Conservation (phyloP, 306 rosid species). For the Abrus pulchellus region DNA sequence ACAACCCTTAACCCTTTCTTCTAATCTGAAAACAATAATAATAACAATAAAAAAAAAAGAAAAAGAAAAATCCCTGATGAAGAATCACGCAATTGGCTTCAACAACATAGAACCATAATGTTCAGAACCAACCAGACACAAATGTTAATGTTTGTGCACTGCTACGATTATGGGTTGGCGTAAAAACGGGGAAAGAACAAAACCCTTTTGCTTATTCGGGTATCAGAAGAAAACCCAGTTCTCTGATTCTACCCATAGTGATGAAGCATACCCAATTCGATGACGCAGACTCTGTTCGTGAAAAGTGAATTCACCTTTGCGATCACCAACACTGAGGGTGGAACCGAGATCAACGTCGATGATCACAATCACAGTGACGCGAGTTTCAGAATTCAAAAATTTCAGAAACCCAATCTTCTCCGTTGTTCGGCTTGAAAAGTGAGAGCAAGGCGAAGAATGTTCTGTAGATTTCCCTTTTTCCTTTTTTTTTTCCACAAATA, state of each 20-base stretch:
- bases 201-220: constrained; percentile 49
- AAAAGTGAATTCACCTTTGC: constrained; percentile 26
- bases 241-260: constrained; percentile 40
- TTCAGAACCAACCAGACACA: constrained; percentile 10
- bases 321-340: constrained; percentile 44
- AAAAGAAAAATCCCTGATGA: background rate
- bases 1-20: constrained; percentile 26
- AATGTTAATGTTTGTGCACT: constrained; percentile 18
- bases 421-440: constrained; percentile 38
- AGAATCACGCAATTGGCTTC: constrained; percentile 5
- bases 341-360: constrained; percentile 19
- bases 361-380: constrained; percentile 7
- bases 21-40: constrained; percentile 14
- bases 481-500: background rate
- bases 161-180: background rate
- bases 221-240: constrained; percentile 48
- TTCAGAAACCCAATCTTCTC: constrained; percentile 1
- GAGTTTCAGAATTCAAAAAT: constrained; percentile 34
- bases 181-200: background rate
- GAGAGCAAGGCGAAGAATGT: constrained; percentile 49
- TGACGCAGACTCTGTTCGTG: constrained; percentile 33
- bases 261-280: constrained; percentile 30
- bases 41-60: background rate
- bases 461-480: constrained; percentile 48
- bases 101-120: background rate